Evolutionary conservation across 1,284 basidiomycete genomes (phyloP).

Genomic region (Sporisorium sorghi): DNA sequence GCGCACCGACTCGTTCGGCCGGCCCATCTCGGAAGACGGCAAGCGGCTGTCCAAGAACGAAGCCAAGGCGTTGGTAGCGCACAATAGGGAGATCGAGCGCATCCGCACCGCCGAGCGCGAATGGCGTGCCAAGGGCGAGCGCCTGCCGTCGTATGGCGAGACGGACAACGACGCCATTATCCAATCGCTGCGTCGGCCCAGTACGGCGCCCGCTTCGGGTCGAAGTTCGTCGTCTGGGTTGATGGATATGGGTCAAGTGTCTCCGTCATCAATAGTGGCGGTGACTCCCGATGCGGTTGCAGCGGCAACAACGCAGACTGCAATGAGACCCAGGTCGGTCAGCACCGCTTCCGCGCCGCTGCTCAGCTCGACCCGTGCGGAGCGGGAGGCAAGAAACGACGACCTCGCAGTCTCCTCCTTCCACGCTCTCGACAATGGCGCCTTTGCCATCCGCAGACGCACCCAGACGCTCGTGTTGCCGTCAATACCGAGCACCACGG

Average conservation of each 20-base stretch:
- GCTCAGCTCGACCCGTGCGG: conserved; percentile 5
- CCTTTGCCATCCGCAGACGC: conserved; percentile 33
- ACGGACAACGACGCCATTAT: conserved; percentile 39
- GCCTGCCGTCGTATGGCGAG: conserved; percentile 39
- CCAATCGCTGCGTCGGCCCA: conserved; percentile 29
- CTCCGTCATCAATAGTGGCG: not conserved
- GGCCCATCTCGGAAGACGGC: conserved; percentile 45
- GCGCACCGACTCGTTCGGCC: conserved; percentile 41
- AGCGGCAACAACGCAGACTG: not conserved
- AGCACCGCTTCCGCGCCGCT: conserved; percentile 29
- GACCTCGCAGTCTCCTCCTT: conserved; percentile 25
- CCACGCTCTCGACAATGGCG: conserved; percentile 26
- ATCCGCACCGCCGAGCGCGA: conserved; percentile 50
- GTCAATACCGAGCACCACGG: conserved; percentile 24
- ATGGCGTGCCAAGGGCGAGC: conserved; percentile 45
- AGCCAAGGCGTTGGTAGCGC: conserved; percentile 42
- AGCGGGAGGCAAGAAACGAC: conserved; percentile 27
- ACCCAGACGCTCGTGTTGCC: conserved; percentile 24
- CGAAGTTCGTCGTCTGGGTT: conserved; percentile 11
- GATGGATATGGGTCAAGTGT: not conserved
- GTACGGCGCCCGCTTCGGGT: conserved; percentile 28
- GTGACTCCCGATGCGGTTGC: not conserved
- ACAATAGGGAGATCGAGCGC: conserved; percentile 46
- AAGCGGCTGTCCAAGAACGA: conserved; percentile 45
- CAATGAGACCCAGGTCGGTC: conserved; percentile 13